Conservation (phyloP, 352 stramenopile species). For the Ophiocytium majus region DNA sequence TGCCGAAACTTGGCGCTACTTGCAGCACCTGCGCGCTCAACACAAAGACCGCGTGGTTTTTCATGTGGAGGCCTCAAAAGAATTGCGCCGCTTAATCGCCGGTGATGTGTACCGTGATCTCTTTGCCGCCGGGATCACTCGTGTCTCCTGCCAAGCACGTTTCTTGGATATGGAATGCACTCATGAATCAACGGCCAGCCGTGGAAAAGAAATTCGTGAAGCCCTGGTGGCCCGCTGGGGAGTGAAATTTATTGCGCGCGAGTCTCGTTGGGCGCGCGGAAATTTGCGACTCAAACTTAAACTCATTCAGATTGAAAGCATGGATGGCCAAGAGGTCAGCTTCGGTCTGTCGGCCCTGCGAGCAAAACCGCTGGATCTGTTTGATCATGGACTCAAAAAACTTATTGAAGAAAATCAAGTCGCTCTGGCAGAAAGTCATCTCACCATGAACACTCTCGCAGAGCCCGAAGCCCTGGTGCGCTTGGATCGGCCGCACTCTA, state of each 20-base stretch:
- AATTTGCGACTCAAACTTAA: constrained; percentile 5
- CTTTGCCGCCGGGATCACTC: background rate
- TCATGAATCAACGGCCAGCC: background rate
- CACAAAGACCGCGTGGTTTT: background rate
- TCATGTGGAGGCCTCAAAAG: background rate
- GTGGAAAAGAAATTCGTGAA: no score
- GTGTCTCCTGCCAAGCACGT: background rate
- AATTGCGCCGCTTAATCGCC: background rate
- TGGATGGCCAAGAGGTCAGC: background rate
- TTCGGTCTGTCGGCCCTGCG: background rate
- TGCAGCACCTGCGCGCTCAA: background rate
- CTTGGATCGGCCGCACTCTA: background rate
- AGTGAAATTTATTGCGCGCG: background rate
- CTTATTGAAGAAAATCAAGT: constrained; percentile 13
- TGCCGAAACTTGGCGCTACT: background rate
- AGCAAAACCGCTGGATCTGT: background rate
- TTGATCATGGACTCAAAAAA: background rate
- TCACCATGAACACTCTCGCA: background rate
- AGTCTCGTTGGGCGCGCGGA: background rate
- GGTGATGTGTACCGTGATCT: background rate
- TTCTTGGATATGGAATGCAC: background rate
- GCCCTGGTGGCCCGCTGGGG: background rate
- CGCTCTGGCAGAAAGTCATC: background rate
- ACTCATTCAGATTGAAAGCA: constrained; percentile 9
- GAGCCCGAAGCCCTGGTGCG: background rate